A percentile compares a stretch with the other conserved stretches of the same genome.
Conservation (phyloP, 2,329 filamentous ascomycete genomes). For the Gaeumannomyces sp. region DNA sequence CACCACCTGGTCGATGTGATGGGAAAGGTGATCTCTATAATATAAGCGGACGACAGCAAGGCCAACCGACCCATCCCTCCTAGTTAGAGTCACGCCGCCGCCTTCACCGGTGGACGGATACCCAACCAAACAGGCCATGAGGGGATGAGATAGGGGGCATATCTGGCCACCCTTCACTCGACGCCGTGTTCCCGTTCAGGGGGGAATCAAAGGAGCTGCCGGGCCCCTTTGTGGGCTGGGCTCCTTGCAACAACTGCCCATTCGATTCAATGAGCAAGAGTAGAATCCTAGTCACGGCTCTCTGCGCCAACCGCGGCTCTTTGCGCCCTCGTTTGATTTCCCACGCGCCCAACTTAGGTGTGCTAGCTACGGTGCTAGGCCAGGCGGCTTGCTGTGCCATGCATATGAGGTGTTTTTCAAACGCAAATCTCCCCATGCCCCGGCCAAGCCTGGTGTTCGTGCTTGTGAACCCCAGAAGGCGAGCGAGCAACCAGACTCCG, state of each 20-base stretch:
- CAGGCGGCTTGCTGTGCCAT: not conserved
- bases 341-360: not conserved
- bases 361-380: not conserved
- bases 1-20: no score
- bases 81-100: not conserved
- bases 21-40: not conserved
- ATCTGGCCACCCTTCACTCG: not conserved
- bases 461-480: not conserved
- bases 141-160: not conserved
- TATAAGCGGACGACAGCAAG: not conserved
- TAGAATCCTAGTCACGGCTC: no score
- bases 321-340: not conserved
- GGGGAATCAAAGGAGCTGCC: no score
- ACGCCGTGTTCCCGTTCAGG: not conserved
- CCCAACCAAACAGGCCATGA: not conserved
- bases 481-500: not conserved
- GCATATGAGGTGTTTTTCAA: not conserved
- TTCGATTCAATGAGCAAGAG: not conserved
- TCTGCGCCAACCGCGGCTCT: not conserved
- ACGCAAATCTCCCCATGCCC: not conserved
- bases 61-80: no score
- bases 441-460: not conserved
- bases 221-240: no score
- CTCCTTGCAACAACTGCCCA: not conserved
- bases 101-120: not conserved